Evolutionary conservation across 2,329 filamentous ascomycete genomes (phyloP).

Genomic region (Colletotrichum destructivum): DNA sequence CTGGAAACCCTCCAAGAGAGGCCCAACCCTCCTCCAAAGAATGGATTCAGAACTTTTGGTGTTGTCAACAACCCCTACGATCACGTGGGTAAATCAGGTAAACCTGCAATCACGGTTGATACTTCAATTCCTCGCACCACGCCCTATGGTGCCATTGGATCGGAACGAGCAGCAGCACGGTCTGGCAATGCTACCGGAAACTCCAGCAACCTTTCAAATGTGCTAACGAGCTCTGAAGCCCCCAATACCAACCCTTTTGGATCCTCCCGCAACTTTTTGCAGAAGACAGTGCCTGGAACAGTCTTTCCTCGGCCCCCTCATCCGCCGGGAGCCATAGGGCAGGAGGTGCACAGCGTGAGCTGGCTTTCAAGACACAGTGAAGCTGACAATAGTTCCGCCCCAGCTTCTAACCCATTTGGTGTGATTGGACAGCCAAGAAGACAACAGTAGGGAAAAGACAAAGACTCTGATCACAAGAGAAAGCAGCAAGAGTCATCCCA

Average conservation of each 20-base stretch:
- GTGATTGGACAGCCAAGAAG: neutral
- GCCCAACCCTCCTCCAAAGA: neutral
- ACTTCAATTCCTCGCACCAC: neutral
- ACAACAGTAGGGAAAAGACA: neutral
- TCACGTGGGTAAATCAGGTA: neutral
- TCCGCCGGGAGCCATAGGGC: neutral
- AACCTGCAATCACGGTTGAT: neutral
- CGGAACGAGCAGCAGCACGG: neutral
- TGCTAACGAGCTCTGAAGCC: neutral
- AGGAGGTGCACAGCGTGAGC: neutral
- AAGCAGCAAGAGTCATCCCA: too few relatives aligned
- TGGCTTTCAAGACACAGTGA: neutral
- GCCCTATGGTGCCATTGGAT: neutral
- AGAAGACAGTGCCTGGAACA: neutral
- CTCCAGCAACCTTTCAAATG: neutral
- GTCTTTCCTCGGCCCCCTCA: neutral
- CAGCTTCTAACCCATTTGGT: neutral
- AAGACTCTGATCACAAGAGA: too few relatives aligned
- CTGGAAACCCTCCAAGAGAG: conserved; percentile 4
- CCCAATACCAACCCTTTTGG: neutral
- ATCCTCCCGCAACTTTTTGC: neutral
- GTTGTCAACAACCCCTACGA: neutral
- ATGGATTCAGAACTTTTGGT: neutral
- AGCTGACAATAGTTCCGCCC: neutral
- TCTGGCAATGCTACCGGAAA: neutral